These are phyloP conservation scores for Scedosporium aurantiacum DNA, from an alignment of 2,329 filamentous ascomycete species.

Conservation along the genomic window DNA sequence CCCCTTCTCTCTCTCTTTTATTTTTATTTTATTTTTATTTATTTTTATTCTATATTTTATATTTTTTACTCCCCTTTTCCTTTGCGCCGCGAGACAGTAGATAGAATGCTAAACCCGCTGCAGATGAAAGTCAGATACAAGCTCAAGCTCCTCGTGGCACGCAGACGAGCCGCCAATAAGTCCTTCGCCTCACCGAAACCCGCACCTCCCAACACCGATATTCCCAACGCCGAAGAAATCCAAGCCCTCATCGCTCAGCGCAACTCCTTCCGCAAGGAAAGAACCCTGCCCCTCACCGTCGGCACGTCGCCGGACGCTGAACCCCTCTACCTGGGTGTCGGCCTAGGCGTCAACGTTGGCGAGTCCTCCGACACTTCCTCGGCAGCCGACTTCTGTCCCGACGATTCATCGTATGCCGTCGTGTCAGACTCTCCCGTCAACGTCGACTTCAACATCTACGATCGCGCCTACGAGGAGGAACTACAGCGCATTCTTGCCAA, in stretches of 20 bases:
- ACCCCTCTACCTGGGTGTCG: conserved; percentile 12
- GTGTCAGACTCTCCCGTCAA: conserved; percentile 79
- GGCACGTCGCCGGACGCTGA: not conserved
- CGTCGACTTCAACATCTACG: conserved; percentile 80
- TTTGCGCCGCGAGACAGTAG: not conserved
- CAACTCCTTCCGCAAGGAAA: conserved; percentile 22
- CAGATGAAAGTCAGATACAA: conserved; percentile 84
- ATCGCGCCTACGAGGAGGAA: conserved; percentile 62
- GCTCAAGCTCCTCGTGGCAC: conserved; percentile 64
- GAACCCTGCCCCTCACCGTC: not conserved
- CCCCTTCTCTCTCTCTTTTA: too few relatives aligned
- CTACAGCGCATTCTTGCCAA: conserved; percentile 55
- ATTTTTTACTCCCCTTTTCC: conserved; percentile 13
- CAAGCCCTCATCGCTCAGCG: conserved; percentile 36
- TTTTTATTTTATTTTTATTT: conserved; percentile 65
- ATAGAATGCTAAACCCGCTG: not conserved
- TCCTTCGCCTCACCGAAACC: conserved; percentile 4
- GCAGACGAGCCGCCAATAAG: conserved; percentile 6
- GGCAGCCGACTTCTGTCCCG: conserved; percentile 68
- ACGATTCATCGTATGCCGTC: conserved; percentile 30
- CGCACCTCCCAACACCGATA: not conserved
- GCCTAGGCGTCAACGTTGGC: conserved; percentile 21
- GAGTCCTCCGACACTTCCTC: conserved; percentile 19
- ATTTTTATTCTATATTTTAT: conserved; percentile 73
- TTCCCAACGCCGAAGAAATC: conserved; percentile 29